phyloP scores from a whole-genome alignment of 2,329 filamentous ascomycete species.

The Ampelomyces quisqualis region DNA sequence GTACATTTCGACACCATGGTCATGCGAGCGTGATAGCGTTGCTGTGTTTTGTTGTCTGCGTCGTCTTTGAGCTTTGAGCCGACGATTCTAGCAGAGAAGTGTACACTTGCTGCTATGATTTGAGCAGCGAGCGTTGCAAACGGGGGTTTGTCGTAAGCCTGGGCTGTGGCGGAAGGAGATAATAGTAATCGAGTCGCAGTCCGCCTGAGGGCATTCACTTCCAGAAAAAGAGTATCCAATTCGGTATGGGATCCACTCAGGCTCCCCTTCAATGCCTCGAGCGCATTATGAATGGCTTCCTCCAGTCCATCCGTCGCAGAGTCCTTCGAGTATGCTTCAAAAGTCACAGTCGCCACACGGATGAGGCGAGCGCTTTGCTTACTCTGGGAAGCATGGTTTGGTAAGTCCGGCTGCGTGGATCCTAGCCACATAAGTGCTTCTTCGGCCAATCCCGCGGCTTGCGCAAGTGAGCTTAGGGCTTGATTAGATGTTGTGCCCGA shows the following conservation, averaged over 20 bases:
- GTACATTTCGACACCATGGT: slow-evolving; percentile 27
- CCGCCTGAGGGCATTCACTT: slow-evolving; percentile 38
- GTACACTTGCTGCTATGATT: slow-evolving; percentile 32
- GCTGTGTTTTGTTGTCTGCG: slow-evolving; percentile 17
- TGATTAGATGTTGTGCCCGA: slow-evolving; percentile 13
- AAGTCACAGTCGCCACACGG: slow-evolving; percentile 33
- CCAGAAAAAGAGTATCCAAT: slow-evolving; percentile 40
- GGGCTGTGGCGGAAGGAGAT: slow-evolving; percentile 10
- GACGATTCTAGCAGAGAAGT: slow-evolving; percentile 39
- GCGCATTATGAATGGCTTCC: slow-evolving; percentile 21
- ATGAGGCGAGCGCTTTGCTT: slow-evolving; percentile 27
- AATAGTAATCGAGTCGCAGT: slow-evolving; percentile 30
- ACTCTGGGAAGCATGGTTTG: slow-evolving; percentile 21
- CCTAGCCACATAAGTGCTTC: slow-evolving; percentile 40
- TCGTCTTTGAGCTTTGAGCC: slow-evolving; percentile 18
- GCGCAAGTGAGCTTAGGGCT: slow-evolving; percentile 37
- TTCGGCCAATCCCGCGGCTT: slow-evolving; percentile 34
- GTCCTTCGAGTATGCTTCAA: slow-evolving; percentile 31
- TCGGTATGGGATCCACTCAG: slow-evolving; percentile 36
- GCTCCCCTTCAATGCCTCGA: slow-evolving; percentile 30
- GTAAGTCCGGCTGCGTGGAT: slow-evolving; percentile 11
- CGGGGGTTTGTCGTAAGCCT: not conserved
- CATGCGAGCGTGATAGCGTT: slow-evolving; percentile 26
- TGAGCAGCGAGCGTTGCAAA: slow-evolving; percentile 19
- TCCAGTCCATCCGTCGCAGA: slow-evolving; percentile 17